Percentiles rank a stretch among this genome's conserved stretches.
These are phyloP conservation scores for Volvox africanus DNA, from an alignment of 139 green algal genomes.

Conservation along the genomic window DNA sequence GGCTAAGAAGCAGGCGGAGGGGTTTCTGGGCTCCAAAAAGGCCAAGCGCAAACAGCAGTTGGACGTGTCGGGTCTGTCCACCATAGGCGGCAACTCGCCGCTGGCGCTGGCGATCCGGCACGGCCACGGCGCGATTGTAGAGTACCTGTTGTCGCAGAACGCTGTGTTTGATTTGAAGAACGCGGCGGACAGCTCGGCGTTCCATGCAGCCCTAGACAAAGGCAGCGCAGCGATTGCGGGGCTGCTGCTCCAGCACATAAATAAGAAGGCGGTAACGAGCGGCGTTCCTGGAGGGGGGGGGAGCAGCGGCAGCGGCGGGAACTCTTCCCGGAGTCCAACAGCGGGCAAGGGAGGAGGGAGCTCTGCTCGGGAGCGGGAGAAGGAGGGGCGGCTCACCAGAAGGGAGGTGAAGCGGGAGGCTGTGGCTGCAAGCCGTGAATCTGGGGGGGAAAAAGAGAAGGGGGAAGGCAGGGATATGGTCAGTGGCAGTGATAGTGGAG, in stretches of 20 bases:
- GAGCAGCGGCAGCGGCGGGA: neutral
- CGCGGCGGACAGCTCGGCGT: constrained; percentile 59
- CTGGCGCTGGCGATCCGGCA: constrained; percentile 60
- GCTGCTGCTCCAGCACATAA: constrained; percentile 58
- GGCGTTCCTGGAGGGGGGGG: neutral
- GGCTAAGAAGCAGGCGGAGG: constrained; percentile 36
- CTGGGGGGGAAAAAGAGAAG: neutral
- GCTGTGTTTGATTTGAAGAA: constrained; percentile 62
- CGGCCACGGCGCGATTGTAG: constrained; percentile 53
- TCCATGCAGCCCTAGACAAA: constrained; percentile 57
- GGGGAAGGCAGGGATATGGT: neutral
- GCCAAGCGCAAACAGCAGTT: constrained; percentile 44
- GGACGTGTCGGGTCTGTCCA: constrained; percentile 55
- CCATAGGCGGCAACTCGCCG: constrained; percentile 58
- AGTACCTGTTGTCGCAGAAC: constrained; percentile 58
- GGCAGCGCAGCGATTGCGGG: constrained; percentile 52
- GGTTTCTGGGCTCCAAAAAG: constrained; percentile 19
- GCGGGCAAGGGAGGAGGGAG: neutral
- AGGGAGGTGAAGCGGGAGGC: constrained; percentile 10
- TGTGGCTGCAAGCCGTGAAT: neutral
- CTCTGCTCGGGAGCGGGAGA: neutral
- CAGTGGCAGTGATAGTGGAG: constrained; percentile 1
- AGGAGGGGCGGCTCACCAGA: neutral
- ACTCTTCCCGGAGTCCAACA: neutral
- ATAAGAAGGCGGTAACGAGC: constrained; percentile 29